Evolutionary conservation across 306 rosid species (phyloP).

Genomic region (Ochetophila trinervis): DNA sequence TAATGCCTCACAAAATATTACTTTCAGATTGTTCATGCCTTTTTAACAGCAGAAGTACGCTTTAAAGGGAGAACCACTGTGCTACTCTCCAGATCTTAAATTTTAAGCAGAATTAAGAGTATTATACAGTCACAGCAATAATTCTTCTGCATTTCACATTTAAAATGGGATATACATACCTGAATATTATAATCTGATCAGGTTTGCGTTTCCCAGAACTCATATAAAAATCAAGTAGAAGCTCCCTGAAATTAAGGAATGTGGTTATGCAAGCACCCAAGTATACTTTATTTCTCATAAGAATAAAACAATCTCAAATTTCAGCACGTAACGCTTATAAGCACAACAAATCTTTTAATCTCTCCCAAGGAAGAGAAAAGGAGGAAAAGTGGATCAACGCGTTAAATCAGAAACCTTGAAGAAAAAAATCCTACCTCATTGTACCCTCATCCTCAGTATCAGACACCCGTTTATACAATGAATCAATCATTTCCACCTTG

Average conservation of each 20-base stretch:
- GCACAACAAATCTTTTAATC: neutral
- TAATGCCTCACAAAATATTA: too few species aligned
- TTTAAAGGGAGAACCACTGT: too few species aligned
- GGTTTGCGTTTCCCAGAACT: constrained; percentile 81
- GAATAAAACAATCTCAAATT: too few species aligned
- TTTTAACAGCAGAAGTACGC: too few species aligned
- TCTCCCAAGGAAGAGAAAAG: neutral
- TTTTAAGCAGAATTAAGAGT: too few species aligned
- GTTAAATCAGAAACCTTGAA: neutral
- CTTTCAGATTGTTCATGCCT: too few species aligned
- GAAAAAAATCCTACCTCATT: constrained; percentile 47
- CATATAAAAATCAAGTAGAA: constrained; percentile 61
- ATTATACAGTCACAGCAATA: neutral
- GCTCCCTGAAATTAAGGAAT: constrained; percentile 62
- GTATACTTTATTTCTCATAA: too few species aligned
- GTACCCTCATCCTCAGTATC: constrained; percentile 80
- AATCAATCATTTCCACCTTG: constrained; percentile 84
- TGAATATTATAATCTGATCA: constrained; percentile 79
- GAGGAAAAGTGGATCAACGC: neutral
- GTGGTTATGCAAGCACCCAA: neutral
- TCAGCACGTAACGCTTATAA: too few species aligned
- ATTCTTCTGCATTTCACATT: neutral
- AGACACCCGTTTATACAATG: constrained; percentile 58
- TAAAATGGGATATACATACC: constrained; percentile 33
- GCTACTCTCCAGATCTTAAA: too few species aligned